Evolutionary conservation across 768 basidiomycete species (phyloP).

Genomic region (Suillus sp.): DNA sequence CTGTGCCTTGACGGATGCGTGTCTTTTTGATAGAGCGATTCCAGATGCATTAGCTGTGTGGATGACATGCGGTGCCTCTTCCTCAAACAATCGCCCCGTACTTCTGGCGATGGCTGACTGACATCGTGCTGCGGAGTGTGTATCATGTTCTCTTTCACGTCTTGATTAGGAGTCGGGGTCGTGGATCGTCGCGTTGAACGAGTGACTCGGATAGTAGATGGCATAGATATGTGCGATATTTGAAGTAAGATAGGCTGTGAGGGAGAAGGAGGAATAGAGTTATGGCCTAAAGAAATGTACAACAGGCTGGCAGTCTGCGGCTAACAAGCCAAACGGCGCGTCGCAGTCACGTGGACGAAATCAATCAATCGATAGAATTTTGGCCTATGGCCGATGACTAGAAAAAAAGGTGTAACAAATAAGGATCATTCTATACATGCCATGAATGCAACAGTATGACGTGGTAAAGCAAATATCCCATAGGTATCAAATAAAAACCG

Average conservation of each 20-base stretch:
- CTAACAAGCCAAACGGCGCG: constrained; percentile 24
- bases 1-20: constrained; percentile 35
- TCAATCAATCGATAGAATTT: not conserved
- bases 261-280: not conserved
- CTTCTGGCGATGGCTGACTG: constrained; percentile 6
- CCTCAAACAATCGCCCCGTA: constrained; percentile 3
- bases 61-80: constrained; percentile 42
- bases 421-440: constrained; percentile 8
- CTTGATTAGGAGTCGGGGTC: constrained; percentile 8
- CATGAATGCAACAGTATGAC: not conserved
- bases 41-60: constrained; percentile 30
- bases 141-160: constrained; percentile 21
- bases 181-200: constrained; percentile 27
- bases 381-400: not conserved
- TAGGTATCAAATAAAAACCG: constrained; percentile 27
- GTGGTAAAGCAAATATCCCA: constrained; percentile 14
- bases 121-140: not conserved
- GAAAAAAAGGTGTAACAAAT: not conserved
- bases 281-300: constrained; percentile 5
- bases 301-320: constrained; percentile 14
- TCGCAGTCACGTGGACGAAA: constrained; percentile 24
- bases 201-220: constrained; percentile 27
- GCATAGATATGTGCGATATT: constrained; percentile 24
- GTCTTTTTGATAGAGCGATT: constrained; percentile 27
- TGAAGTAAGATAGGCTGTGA: constrained; percentile 27